These are phyloP conservation scores for Myxozyma mucilagina DNA, from an alignment of 805 yeast species.

Conservation along the genomic window DNA sequence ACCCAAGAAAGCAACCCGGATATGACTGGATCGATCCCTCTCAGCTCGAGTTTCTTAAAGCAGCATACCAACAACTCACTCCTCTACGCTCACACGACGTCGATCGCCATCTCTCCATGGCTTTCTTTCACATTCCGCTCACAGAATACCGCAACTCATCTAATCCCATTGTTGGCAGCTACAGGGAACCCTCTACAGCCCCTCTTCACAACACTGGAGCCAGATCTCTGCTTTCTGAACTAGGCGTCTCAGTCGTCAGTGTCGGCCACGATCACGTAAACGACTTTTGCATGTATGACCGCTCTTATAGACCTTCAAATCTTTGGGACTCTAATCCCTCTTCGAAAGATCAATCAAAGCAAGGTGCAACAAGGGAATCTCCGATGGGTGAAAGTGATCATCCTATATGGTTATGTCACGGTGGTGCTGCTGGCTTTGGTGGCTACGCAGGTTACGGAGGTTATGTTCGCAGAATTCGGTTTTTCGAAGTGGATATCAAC, in stretches of 20 bases:
- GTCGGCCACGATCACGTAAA: constrained; percentile 97
- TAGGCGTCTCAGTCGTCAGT: constrained; percentile 71
- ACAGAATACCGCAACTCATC: constrained; percentile 69
- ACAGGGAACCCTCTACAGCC: constrained; percentile 75
- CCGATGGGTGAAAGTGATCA: constrained; percentile 19
- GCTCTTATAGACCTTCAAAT: constrained; percentile 37
- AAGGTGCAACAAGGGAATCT: background rate
- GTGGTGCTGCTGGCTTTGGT: constrained; percentile 93
- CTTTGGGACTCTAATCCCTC: constrained; percentile 14
- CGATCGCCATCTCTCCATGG: constrained; percentile 64
- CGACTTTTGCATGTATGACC: constrained; percentile 76
- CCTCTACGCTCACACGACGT: constrained; percentile 12
- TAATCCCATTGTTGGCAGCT: constrained; percentile 56
- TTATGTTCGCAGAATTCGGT: constrained; percentile 73
- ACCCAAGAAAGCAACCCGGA: constrained; percentile 55
- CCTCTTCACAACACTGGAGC: constrained; percentile 72
- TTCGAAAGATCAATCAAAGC: background rate
- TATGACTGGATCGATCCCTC: constrained; percentile 81
- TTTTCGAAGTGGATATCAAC: constrained; percentile 61
- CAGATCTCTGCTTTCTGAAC: constrained; percentile 54
- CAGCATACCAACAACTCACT: constrained; percentile 39
- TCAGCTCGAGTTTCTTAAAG: constrained; percentile 61
- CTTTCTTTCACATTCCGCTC: constrained; percentile 91
- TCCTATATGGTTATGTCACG: constrained; percentile 84
- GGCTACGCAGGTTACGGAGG: constrained; percentile 95